A percentile compares a stretch with the other conserved stretches of the same genome.
phyloP scores from a whole-genome alignment of 2,329 filamentous ascomycete species.

The Sporothrix brunneoviolacea region DNA sequence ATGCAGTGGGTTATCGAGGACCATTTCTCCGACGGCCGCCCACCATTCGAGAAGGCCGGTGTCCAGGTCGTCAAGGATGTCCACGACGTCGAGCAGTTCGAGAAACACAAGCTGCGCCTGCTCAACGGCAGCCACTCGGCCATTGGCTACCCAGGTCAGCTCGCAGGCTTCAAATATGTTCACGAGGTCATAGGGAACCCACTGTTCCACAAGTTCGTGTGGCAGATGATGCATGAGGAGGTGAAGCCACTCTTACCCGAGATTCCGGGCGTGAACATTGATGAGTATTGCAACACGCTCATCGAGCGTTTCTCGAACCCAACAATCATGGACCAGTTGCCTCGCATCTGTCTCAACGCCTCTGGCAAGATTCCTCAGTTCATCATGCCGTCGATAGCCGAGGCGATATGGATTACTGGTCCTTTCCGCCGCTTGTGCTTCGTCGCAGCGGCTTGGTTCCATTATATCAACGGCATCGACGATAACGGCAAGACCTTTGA shows the following conservation, averaged over 20 bases:
- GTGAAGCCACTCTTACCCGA: conserved; percentile 45
- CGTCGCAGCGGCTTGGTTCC: conserved; percentile 44
- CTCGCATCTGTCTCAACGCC: conserved; percentile 43
- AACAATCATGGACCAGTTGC: conserved; percentile 48
- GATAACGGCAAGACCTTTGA: conserved; percentile 37
- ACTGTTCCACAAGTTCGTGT: conserved; percentile 39
- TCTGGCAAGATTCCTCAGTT: conserved; percentile 49
- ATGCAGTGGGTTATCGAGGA: conserved; percentile 52
- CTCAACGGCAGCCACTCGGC: conserved; percentile 48
- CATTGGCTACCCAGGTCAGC: conserved; percentile 43
- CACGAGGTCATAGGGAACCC: conserved; percentile 47
- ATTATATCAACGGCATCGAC: conserved; percentile 43
- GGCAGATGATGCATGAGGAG: conserved; percentile 50
- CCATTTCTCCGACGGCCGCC: conserved; percentile 44
- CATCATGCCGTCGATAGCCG: conserved; percentile 42
- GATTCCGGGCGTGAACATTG: conserved; percentile 44
- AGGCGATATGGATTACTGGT: conserved; percentile 38
- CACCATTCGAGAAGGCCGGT: conserved; percentile 45
- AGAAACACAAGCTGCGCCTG: conserved; percentile 50
- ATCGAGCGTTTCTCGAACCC: conserved; percentile 51
- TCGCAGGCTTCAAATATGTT: conserved; percentile 47
- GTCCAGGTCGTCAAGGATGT: conserved; percentile 46
- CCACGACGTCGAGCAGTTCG: conserved; percentile 47
- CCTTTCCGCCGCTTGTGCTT: conserved; percentile 44
- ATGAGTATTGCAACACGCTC: conserved; percentile 46